Evolutionary conservation across 495 filamentous ascomycete species (phyloP), one percentile per base, ranked within the genome.

Genomic region (Cudoniella acicularis): DNA sequence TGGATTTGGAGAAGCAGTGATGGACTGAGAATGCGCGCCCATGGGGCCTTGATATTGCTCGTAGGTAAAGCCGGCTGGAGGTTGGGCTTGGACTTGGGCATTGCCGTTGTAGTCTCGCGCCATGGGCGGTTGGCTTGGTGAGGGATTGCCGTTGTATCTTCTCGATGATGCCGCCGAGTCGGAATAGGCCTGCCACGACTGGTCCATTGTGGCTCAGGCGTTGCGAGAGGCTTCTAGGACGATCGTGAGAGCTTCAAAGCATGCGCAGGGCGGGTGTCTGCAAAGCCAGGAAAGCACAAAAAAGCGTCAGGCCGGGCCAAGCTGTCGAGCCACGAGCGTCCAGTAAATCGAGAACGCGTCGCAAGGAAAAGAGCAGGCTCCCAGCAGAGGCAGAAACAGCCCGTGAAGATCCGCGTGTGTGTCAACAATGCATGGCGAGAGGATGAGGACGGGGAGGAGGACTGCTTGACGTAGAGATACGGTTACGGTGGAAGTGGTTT

Each of bases 1-100:
- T 52, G 80, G 78, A 54, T 81, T 72, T 24, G 88, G 87, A 57
- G 88, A 89, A 27, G 82, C 79, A 41, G 81, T 78, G 69, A 85
- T 76, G 41, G 79, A 75, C 56, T 81, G 82, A 59, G 83, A 75
- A 64, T 79, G 78, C 57, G 74, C 56, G 56, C 76, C 75, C 30
- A 76, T 68, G 26, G 56, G 60, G n/a, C 72, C 67, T 66, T 87
- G 86, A 69, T 90, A 91, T 64, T 83, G 74, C 64, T 92, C 89
- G 70, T 91, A 90, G 54, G 84, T 84, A 73, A 83, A 90, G 63
- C 84, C 82, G 59, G 83, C 79, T 22, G 86, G 84, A 57, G 64
- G 61, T 67, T 87, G 85, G 77, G 80, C 56, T 73, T 73, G 69
- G 18, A 18, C 18, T 10, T 10, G 79, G 72, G 69, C 79, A 79